Evolutionary conservation across 441 rosid species (phyloP).

Genomic region (Flueggea neowawraea): DNA sequence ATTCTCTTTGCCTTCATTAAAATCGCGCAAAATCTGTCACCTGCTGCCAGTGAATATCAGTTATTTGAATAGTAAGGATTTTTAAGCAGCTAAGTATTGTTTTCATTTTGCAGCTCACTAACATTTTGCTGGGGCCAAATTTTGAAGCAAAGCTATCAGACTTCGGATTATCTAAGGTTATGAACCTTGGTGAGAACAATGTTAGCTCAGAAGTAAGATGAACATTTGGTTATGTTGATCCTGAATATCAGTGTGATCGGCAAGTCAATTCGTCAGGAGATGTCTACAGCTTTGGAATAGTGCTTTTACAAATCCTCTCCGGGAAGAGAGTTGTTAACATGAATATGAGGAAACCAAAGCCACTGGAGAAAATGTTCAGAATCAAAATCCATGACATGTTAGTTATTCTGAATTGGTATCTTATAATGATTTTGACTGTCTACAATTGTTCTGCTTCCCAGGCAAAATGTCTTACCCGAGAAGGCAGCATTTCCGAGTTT

Average conservation of each 20-base stretch:
- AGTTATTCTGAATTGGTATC: not conserved
- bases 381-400: not conserved
- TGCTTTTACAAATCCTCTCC: slow-evolving; percentile 50
- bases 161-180: slow-evolving; percentile 48
- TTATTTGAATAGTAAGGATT: too few relatives aligned
- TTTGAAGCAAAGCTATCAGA: slow-evolving; percentile 63
- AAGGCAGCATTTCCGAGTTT: slow-evolving; percentile 29
- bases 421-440: too few relatives aligned
- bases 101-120: slow-evolving; percentile 36
- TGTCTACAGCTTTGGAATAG: slow-evolving; percentile 56
- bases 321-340: slow-evolving; percentile 49
- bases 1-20: too few relatives aligned
- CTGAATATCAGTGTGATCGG: slow-evolving; percentile 32
- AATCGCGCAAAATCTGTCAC: too few relatives aligned
- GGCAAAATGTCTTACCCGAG: slow-evolving; percentile 42
- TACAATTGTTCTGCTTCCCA: slow-evolving; percentile 17
- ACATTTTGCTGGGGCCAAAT: slow-evolving; percentile 49
- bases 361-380: slow-evolving; percentile 41
- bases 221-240: slow-evolving; percentile 54
- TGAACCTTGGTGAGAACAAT: slow-evolving; percentile 31
- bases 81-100: not conserved
- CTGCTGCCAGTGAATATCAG: too few relatives aligned
- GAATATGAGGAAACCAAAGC: slow-evolving; percentile 35
- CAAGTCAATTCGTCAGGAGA: slow-evolving; percentile 44
- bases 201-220: slow-evolving; percentile 59